A percentile compares a stretch with the other conserved stretches of the same genome.
phyloP scores from a whole-genome alignment of 2,329 filamentous ascomycete genomes.

The Diaporthe caulivora region DNA sequence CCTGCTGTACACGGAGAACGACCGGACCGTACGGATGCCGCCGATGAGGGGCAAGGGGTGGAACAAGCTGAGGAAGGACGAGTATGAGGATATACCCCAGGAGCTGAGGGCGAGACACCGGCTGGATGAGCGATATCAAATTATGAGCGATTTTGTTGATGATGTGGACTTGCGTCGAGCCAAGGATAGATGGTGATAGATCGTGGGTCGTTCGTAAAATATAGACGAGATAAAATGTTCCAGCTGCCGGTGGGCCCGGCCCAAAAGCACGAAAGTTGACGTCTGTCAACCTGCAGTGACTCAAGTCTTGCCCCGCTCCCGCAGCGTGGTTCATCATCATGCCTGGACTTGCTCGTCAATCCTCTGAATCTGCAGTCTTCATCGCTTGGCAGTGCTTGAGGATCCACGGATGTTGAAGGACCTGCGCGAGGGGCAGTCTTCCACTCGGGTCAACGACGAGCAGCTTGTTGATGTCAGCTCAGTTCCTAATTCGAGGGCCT shows the following conservation, averaged over 20 bases:
- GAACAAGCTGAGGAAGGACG: conserved; percentile 20
- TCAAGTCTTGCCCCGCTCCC: not conserved
- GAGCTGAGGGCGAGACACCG: conserved; percentile 42
- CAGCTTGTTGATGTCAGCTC: not conserved
- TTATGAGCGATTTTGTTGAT: conserved; percentile 38
- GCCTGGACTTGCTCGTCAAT: not conserved
- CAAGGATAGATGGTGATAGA: conserved; percentile 12
- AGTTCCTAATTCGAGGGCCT: fast-evolving
- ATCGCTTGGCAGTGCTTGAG: not conserved
- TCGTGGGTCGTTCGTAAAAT: not conserved
- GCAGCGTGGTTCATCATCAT: too few relatives aligned
- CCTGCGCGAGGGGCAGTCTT: conserved; percentile 7
- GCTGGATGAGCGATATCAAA: conserved; percentile 44
- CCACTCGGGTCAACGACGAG: conserved; percentile 19
- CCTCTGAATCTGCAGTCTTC: not conserved
- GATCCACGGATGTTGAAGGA: conserved; percentile 26
- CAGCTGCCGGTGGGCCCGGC: not conserved
- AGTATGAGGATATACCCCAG: not conserved
- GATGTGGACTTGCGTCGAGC: not conserved
- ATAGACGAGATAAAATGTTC: not conserved
- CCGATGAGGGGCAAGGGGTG: conserved; percentile 39
- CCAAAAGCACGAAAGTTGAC: not conserved
- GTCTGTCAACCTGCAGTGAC: too few relatives aligned
- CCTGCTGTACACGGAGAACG: conserved; percentile 38
- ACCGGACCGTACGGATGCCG: conserved; percentile 41